These are phyloP conservation scores for Solanum okadae DNA, from an alignment of 257 asterid species.

Conservation along the genomic window DNA sequence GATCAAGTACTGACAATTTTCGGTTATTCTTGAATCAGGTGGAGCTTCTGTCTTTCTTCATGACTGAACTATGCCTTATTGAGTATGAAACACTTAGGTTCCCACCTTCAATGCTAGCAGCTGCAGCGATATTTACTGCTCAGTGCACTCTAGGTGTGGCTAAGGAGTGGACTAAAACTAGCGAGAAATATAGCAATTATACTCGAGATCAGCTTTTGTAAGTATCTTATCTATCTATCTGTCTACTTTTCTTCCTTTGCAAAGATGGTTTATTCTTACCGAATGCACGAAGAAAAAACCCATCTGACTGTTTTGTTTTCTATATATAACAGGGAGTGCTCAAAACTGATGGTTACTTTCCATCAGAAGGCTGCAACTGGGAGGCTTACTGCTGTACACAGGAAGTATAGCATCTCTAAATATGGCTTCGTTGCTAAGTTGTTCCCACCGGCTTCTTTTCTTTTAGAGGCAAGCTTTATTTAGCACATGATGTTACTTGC, in stretches of 20 bases:
- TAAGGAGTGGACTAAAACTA: slow-evolving; percentile 56
- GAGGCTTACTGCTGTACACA: slow-evolving; percentile 18
- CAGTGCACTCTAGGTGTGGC: slow-evolving; percentile 42
- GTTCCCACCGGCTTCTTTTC: slow-evolving; percentile 20
- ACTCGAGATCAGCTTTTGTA: slow-evolving; percentile 56
- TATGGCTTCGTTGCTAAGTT: slow-evolving; percentile 27
- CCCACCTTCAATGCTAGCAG: slow-evolving; percentile 79
- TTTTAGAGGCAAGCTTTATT: slow-evolving; percentile 3
- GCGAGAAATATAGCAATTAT: slow-evolving; percentile 50
- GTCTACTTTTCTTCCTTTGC: not conserved
- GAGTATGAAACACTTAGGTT: slow-evolving; percentile 71
- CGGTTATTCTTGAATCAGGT: slow-evolving; percentile 23
- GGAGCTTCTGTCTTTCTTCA: slow-evolving; percentile 71
- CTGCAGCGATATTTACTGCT: slow-evolving; percentile 86
- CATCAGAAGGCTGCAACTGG: slow-evolving; percentile 30
- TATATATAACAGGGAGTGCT: slow-evolving; percentile 23
- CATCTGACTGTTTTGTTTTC: not conserved
- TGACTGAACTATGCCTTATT: slow-evolving; percentile 73
- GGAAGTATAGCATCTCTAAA: slow-evolving; percentile 23
- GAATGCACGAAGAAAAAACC: not conserved
- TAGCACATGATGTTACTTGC: not conserved
- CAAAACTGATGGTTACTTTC: slow-evolving; percentile 26
- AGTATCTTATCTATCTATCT: slow-evolving; percentile 8
- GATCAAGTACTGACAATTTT: not conserved
- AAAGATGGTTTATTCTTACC: not conserved